Base-by-base conservation (phyloP, 176 grass and related monocot genomes). In the Aegilops speltoides region DNA sequence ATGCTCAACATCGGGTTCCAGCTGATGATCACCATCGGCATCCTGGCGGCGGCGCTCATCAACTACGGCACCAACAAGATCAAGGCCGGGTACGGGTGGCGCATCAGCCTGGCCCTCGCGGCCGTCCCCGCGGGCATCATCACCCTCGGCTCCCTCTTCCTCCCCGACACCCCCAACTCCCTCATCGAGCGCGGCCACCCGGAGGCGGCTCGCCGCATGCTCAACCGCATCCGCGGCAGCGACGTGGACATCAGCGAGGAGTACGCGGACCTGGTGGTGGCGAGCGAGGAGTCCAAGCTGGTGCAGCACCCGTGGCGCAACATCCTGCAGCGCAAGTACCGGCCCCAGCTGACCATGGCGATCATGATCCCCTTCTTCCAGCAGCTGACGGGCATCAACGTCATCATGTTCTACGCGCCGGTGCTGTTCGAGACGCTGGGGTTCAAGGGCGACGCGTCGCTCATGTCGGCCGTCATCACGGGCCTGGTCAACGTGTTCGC, bases 1-100 rank as follows among this genome's bases (percentile, higher is more conserved):
- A 98, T 96, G 96, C 92, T 98, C 71, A 98, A 98, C 96, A 98
- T 98, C 41, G 91, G 96, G 0, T 98, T 98, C 91, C 96, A 98
- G 87, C 88, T 98, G 24, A 98, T 98, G 96, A 94, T 96, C 88
- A 98, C 96, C 0, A 92, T 98, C 74, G 96, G 96, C 82, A 98
- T 98, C 88, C 86, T 98, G 3, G 81, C 82, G 3, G 96, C 96
- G 16, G 91, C 38, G 57, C 90, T 98, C 2, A 98, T 98, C 88
- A 98, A 98, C 82, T 96, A 96, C 50, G 96, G 96, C 17, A 94
- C 96, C 0, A 67, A 75, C 48, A 98, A 98, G 91, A 96, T 98
- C 89, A 89, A 91, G 76, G 86, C 75, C 37, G 92, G 92, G 3
- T 95, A 89, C 87, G 96, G 96, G 3, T 98, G 96, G 96, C 93